Base-by-base conservation (phyloP, 78 protist species). In the Planoprotostelium fungivorum region DNA sequence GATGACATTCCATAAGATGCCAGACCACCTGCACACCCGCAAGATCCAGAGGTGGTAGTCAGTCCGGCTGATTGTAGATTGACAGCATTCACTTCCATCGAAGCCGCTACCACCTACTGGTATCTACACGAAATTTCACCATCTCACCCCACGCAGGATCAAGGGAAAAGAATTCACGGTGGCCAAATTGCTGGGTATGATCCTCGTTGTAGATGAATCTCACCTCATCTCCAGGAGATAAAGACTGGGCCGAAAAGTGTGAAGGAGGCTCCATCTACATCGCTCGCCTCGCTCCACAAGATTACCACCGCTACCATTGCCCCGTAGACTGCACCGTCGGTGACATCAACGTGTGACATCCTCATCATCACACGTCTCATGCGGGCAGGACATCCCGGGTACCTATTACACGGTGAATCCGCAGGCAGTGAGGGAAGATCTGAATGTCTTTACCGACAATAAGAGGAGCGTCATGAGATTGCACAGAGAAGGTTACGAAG, bases 241-340 rank as follows among this genome's bases (percentile, higher is more conserved):
- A 92, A 37, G 38, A 28, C 36, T 86, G 91, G 29, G 91, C 91
- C 0, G 0, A 10, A 16, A 88, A 86, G 38, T 96, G 89, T 37
- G 83, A 89, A 29, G 96, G 94, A 51, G 97, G 96, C 35, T 63
- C 94, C 10, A 63, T 90, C 36, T 93, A 86, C 36, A 96, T 96
- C 84, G 92, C 93, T 34, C 91, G 97, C 38, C 39, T 94, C 0
- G 96, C 96, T 0, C 97, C 97, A 85, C 97, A 96, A 88, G 97
- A 96, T 85, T 96, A 96, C 39, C 97, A 96, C 87, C 89, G 97
- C 37, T 94, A 95, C 89, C 97, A 96, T 84, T 0, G 85, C 28
- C 95, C 95, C 31, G 94, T 93, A 0, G 38, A 51, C 85, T 95
- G 97, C 38, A 85, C 85, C 0, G 84, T 91, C 83, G 94, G 93